Evolutionary conservation across 352 stramenopile species (phyloP).

Genomic region (Stramenopiles sp.): DNA sequence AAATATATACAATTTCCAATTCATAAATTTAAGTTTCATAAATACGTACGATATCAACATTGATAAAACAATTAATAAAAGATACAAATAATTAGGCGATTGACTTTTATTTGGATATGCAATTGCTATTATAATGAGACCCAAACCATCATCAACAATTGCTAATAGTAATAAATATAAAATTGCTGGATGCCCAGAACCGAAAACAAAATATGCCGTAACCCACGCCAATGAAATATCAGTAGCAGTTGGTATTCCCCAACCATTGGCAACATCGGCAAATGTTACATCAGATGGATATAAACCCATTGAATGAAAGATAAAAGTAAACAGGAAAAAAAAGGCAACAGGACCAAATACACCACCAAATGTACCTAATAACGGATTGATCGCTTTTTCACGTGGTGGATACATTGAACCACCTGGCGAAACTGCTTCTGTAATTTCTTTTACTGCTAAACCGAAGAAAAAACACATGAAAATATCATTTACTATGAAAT

Average conservation of each 20-base stretch:
- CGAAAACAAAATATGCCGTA: not conserved
- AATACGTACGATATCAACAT: too few relatives aligned
- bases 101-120: not conserved
- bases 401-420: too few relatives aligned
- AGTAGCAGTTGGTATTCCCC: slow-evolving; percentile 12
- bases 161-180: slow-evolving; percentile 6
- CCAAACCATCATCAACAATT: slow-evolving; percentile 8
- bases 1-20: slow-evolving; percentile 6
- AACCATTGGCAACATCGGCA: not conserved
- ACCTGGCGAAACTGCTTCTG: too few relatives aligned
- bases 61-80: too few relatives aligned
- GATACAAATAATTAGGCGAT: not conserved
- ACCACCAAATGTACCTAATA: too few relatives aligned
- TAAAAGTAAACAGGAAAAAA: too few relatives aligned
- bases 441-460: too few relatives aligned
- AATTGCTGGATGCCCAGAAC: slow-evolving; percentile 1
- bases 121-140: slow-evolving; percentile 9
- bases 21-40: not conserved
- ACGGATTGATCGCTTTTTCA: too few relatives aligned
- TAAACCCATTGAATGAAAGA: too few relatives aligned
- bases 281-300: too few relatives aligned
- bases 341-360: too few relatives aligned
- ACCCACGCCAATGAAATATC: slow-evolving; percentile 11
- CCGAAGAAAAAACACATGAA: too few relatives aligned
- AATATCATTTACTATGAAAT: slow-evolving; percentile 10